These are phyloP conservation scores for Emmonsiellopsis sp. DNA, from an alignment of 2,329 filamentous ascomycete genomes.

Conservation along the genomic window DNA sequence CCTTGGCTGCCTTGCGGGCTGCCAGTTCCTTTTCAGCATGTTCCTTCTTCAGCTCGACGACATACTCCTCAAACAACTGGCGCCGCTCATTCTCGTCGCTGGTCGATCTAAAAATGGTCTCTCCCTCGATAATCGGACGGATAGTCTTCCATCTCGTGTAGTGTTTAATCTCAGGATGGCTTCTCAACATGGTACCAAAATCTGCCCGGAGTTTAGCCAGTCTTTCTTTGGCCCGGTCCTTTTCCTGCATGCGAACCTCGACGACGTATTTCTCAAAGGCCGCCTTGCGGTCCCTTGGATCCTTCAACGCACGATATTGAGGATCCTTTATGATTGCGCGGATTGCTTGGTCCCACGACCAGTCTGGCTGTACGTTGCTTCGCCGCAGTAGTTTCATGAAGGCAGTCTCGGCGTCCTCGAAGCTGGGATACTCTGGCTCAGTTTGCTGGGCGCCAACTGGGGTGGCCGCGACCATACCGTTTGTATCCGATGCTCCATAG, in stretches of 20 bases:
- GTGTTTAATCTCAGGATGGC: slow-evolving; percentile 92
- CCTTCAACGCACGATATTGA: slow-evolving; percentile 85
- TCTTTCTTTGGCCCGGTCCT: slow-evolving; percentile 87
- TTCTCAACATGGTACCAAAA: slow-evolving; percentile 91
- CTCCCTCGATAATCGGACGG: slow-evolving; percentile 83
- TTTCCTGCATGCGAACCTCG: slow-evolving; percentile 83
- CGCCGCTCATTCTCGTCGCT: slow-evolving; percentile 79
- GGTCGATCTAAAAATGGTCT: slow-evolving; percentile 90
- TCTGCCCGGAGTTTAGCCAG: slow-evolving; percentile 84
- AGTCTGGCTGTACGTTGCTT: slow-evolving; percentile 78
- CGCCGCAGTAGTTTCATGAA: slow-evolving; percentile 85
- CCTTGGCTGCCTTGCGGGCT: slow-evolving; percentile 70
- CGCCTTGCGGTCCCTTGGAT: slow-evolving; percentile 79
- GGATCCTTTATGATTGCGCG: slow-evolving; percentile 78
- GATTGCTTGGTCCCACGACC: slow-evolving; percentile 86
- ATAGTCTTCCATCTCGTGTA: slow-evolving; percentile 97
- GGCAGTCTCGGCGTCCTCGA: slow-evolving; percentile 84
- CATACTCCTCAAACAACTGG: slow-evolving; percentile 89
- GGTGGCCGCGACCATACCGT: slow-evolving; percentile 29
- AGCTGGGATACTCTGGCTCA: slow-evolving; percentile 68
- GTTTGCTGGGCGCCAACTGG: slow-evolving; percentile 33
- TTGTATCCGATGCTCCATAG: slow-evolving; percentile 33
- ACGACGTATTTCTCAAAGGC: slow-evolving; percentile 93
- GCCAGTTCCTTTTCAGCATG: slow-evolving; percentile 66
- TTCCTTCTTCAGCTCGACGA: slow-evolving; percentile 69